These are phyloP conservation scores for Neofusicoccum umdonicola DNA, from an alignment of 2,329 filamentous ascomycete genomes.

Conservation along the genomic window DNA sequence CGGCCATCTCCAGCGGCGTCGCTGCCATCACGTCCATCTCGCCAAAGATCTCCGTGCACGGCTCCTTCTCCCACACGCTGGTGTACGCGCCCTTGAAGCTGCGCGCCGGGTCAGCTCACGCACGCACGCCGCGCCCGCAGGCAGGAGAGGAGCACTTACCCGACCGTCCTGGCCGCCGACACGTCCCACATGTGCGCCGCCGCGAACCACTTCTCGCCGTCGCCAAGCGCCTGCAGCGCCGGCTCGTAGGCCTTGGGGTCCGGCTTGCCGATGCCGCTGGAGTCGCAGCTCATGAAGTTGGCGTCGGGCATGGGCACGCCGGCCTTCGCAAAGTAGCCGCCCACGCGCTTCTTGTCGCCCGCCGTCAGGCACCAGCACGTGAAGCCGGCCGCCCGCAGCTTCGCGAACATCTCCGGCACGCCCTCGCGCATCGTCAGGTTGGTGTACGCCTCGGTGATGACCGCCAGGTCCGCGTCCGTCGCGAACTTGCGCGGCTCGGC, in stretches of 20 bases:
- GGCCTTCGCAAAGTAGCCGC: conserved; percentile 51
- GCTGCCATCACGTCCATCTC: conserved; percentile 53
- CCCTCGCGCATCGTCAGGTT: conserved; percentile 35
- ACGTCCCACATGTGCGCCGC: conserved; percentile 63
- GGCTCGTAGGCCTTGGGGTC: conserved; percentile 47
- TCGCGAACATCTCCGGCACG: conserved; percentile 42
- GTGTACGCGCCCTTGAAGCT: conserved; percentile 53
- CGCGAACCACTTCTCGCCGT: conserved; percentile 53
- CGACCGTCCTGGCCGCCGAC: conserved; percentile 49
- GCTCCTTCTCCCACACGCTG: conserved; percentile 53
- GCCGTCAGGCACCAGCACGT: conserved; percentile 56
- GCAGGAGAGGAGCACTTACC: conserved; percentile 25
- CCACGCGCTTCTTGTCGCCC: conserved; percentile 50
- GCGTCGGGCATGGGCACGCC: conserved; percentile 51
- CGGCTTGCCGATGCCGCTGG: conserved; percentile 50
- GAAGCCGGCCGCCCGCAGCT: conserved; percentile 47
- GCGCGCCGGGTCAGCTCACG: conserved; percentile 19
- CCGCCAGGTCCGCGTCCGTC: conserved; percentile 43
- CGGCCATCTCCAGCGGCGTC: conserved; percentile 49
- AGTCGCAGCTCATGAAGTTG: conserved; percentile 54
- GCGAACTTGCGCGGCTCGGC: conserved; percentile 42
- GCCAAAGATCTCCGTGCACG: conserved; percentile 50
- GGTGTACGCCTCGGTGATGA: conserved; percentile 41
- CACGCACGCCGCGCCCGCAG: too few relatives aligned
- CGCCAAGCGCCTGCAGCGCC: conserved; percentile 43